phyloP scores from a whole-genome alignment of 305 asterid species.

The Fraxinus angustifolia region DNA sequence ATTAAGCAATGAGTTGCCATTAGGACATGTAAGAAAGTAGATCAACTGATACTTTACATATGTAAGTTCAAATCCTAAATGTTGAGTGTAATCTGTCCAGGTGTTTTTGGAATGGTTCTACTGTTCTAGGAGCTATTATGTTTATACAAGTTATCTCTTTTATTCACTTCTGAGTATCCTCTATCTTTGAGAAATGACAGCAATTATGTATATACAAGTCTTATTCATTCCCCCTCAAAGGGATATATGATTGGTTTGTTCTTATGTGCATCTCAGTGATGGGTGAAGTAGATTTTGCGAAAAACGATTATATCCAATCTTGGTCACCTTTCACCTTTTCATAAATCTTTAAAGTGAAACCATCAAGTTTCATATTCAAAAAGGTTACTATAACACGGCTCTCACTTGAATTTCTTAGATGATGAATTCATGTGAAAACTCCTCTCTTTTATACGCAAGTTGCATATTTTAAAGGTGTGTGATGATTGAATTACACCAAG shows the following conservation, averaged over 20 bases:
- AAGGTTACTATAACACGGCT: neutral
- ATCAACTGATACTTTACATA: neutral
- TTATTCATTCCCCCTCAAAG: neutral
- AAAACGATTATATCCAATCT: neutral
- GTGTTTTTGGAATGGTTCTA: neutral
- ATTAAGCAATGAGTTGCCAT: constrained; percentile 34
- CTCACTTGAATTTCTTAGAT: neutral
- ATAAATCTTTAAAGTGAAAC: neutral
- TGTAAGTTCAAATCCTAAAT: neutral
- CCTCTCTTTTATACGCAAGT: neutral
- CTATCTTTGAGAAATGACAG: neutral
- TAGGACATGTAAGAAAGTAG: neutral
- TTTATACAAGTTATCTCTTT: neutral
- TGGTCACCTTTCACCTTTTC: neutral
- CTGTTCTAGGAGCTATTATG: neutral
- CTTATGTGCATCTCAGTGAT: neutral
- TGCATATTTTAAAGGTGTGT: neutral
- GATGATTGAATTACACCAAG: neutral
- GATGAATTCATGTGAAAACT: neutral
- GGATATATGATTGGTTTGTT: neutral
- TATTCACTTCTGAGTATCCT: neutral
- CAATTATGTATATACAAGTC: neutral
- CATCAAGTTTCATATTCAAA: neutral
- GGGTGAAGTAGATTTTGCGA: neutral
- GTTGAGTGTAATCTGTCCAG: neutral